phyloP scores from a whole-genome alignment of 179 eudicot species.

The Spinacia oleracea region DNA sequence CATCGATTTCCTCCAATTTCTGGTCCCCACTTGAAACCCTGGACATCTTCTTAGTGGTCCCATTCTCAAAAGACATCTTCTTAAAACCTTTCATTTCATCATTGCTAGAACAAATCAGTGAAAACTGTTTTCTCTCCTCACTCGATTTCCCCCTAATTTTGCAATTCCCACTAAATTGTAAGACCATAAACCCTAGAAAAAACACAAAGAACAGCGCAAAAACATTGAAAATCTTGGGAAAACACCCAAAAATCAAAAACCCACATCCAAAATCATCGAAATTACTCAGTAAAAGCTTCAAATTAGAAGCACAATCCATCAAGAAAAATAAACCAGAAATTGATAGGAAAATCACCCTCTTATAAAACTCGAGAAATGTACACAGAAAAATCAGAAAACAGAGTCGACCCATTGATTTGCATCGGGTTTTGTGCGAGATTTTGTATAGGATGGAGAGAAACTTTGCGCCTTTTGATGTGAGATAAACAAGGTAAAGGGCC shows the following conservation, averaged over 20 bases:
- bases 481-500: conserved; percentile 15
- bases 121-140: conserved; percentile 1
- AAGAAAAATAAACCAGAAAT: conserved; percentile 27
- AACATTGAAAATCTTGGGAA: conserved; percentile 34
- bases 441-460: conserved; percentile 31
- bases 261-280: conserved; percentile 57
- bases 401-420: conserved; percentile 35
- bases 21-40: conserved; percentile 36
- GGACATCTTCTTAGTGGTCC: conserved; percentile 16
- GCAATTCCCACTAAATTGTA: conserved; percentile 34
- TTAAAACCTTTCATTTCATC: conserved; percentile 28
- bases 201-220: conserved; percentile 42
- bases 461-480: conserved; percentile 31
- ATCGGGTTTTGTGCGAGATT: conserved; percentile 22
- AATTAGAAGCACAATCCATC: conserved; percentile 53
- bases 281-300: conserved; percentile 42
- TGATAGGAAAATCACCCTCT: conserved; percentile 24
- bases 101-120: neutral
- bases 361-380: conserved; percentile 42
- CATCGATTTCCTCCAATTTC: conserved; percentile 25
- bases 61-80: conserved; percentile 26
- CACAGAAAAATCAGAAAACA: conserved; percentile 32
- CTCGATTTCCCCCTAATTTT: conserved; percentile 26
- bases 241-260: conserved; percentile 46
- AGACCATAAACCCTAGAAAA: conserved; percentile 41